Conservation (phyloP, 2,329 filamentous ascomycete species). For the Beauveria varroae region DNA sequence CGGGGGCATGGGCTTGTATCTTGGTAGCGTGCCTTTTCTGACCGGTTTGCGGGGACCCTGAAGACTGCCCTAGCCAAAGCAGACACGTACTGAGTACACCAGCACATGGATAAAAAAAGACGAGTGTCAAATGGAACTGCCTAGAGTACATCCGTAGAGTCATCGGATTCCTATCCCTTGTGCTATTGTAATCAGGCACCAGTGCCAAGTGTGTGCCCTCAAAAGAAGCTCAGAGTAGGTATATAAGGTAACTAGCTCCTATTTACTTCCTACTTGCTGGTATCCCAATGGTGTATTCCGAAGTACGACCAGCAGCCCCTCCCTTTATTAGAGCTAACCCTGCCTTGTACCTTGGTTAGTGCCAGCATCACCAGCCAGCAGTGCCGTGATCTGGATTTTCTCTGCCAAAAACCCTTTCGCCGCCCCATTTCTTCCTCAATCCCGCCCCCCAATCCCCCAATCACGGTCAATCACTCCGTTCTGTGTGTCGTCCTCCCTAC, state of each 20-base stretch:
- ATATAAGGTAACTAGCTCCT: too few species aligned
- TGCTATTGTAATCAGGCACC: not conserved
- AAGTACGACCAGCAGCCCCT: not conserved
- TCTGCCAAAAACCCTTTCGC: not conserved
- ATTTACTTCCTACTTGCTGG: not conserved
- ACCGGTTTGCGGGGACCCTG: not conserved
- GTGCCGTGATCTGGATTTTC: not conserved
- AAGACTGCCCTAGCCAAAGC: not conserved
- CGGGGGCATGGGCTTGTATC: not conserved
- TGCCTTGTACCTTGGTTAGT: too few species aligned
- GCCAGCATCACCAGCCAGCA: too few species aligned
- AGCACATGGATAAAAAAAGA: too few species aligned
- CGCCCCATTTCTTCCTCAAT: slow-evolving; percentile 2
- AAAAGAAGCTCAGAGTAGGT: not conserved
- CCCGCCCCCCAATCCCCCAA: not conserved
- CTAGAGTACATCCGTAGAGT: too few species aligned
- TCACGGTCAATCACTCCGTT: not conserved
- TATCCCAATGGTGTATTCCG: not conserved
- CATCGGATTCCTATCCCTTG: not conserved
- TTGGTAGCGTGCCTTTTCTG: not conserved
- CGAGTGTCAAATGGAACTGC: too few species aligned
- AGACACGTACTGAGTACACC: too few species aligned
- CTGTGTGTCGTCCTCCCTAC: not conserved
- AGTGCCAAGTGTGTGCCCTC: not conserved
- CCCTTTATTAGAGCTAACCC: too few species aligned